Percentiles rank a stretch among this genome's conserved stretches.
Evolutionary conservation across 257 asterid genomes (phyloP).

Genomic region (Solanum verrucosum): DNA sequence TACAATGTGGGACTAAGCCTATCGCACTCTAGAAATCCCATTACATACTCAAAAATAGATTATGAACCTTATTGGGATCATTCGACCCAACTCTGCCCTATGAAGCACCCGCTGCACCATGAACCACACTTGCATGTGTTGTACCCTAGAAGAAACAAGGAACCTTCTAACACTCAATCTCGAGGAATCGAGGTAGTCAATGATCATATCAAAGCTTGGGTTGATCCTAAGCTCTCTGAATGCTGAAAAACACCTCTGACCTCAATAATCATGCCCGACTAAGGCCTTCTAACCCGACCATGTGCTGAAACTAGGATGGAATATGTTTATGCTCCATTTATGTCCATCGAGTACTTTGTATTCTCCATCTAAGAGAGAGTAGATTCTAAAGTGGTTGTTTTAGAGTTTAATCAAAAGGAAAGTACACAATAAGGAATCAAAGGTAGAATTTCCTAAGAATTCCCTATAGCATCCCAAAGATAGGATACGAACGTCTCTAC

Average conservation of each 20-base stretch:
- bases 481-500: background rate
- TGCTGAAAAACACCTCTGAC: background rate
- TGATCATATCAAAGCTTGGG: background rate
- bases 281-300: background rate
- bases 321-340: background rate
- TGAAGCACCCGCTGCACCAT: background rate
- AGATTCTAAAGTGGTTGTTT: background rate
- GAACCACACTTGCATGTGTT: background rate
- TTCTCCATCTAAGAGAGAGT: background rate
- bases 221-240: background rate
- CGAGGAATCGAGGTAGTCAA: background rate
- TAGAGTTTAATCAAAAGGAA: background rate
- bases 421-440: background rate
- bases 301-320: background rate
- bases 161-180: background rate
- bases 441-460: background rate
- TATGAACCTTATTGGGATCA: background rate
- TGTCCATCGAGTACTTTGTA: background rate
- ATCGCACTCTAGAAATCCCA: background rate
- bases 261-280: background rate
- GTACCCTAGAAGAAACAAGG: background rate
- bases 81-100: background rate
- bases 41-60: too few relatives aligned
- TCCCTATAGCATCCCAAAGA: background rate
- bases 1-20: too few relatives aligned